These are phyloP conservation scores for slime mould (Dictyostelium discoideum) DNA, from an alignment of 78 protist genomes.

Conservation along the genomic window DNA sequence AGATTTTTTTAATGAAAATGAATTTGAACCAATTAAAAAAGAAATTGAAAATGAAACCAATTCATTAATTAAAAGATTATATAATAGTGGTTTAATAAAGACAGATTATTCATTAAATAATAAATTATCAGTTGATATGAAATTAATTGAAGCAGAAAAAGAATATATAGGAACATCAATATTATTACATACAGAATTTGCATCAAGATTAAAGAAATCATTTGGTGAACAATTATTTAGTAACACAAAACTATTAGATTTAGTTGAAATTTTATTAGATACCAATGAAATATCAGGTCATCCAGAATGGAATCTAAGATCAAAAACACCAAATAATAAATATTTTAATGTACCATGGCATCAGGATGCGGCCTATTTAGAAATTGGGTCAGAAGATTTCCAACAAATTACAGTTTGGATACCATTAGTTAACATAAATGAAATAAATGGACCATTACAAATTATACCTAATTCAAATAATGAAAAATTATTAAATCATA, in stretches of 20 bases:
- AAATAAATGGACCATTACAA: slow-evolving; percentile 32
- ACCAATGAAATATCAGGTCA: slow-evolving; percentile 45
- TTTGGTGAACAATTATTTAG: slow-evolving; percentile 17
- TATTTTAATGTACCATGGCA: slow-evolving; percentile 65
- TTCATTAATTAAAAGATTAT: background rate
- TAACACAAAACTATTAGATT: background rate
- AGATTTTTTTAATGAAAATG: background rate
- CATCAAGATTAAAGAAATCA: slow-evolving; percentile 14
- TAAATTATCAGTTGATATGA: background rate
- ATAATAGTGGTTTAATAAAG: background rate
- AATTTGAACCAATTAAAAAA: background rate
- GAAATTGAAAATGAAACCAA: background rate
- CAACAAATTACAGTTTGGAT: slow-evolving; percentile 67
- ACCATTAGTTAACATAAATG: slow-evolving; percentile 27
- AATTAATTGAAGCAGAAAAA: background rate
- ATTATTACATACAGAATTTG: slow-evolving; percentile 52
- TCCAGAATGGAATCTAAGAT: slow-evolving; percentile 77
- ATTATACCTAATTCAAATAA: background rate
- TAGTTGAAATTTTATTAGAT: background rate
- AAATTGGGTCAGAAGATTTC: slow-evolving; percentile 15
- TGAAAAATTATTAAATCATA: background rate
- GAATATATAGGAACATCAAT: slow-evolving; percentile 51
- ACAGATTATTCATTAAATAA: background rate
- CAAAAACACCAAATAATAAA: slow-evolving; percentile 44
- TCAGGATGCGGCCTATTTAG: slow-evolving; percentile 54